Evolutionary conservation across 192 early-diverging fungal genomes (phyloP).

Genomic region (Linnemannia schmuckeri): DNA sequence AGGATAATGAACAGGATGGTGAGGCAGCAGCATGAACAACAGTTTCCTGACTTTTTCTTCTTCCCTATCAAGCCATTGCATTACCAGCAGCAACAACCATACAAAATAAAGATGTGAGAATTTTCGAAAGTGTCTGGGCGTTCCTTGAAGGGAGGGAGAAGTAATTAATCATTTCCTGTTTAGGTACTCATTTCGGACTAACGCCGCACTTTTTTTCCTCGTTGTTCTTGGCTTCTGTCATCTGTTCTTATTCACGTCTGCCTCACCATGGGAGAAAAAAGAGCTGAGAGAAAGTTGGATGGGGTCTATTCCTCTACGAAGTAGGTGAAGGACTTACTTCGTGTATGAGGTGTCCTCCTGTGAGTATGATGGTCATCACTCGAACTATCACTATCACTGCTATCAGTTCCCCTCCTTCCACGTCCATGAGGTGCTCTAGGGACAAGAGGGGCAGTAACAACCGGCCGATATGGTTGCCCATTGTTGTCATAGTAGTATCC

Average conservation of each 20-base stretch:
- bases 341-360: background rate
- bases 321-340: conserved; percentile 7
- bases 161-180: conserved; percentile 1
- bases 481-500: conserved; percentile 6
- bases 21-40: conserved; percentile 21
- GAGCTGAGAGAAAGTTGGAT: background rate
- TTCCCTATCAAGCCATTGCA: background rate
- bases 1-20: conserved; percentile 9
- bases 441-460: background rate
- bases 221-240: background rate
- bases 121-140: background rate
- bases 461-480: background rate
- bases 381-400: background rate
- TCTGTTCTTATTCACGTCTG: background rate
- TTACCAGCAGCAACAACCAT: background rate
- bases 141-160: background rate
- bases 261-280: background rate
- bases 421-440: background rate
- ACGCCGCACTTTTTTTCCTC: background rate
- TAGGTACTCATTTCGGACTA: background rate
- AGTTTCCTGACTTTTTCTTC: conserved; percentile 20
- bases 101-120: background rate
- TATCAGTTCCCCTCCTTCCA: background rate
- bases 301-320: too few relatives aligned
- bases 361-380: background rate